Base-by-base conservation (phyloP, 1,139 yeast genomes). In the Hyphopichia burtonii region DNA sequence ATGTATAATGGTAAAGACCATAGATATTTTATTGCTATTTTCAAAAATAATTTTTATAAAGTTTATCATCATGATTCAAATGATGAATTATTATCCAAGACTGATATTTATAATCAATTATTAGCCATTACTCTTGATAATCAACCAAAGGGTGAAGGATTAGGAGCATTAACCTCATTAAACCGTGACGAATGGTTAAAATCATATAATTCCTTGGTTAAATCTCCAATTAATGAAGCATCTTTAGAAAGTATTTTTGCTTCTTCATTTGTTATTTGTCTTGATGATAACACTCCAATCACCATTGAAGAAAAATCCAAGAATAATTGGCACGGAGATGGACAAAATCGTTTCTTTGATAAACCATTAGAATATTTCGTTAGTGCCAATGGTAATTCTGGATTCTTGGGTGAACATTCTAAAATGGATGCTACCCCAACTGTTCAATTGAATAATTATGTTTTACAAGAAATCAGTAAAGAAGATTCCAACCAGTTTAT, bases 351-450 rank as follows among this genome's bases (percentile, higher is more conserved):
- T 59, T 93, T 79, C 73, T 91, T 78, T 65, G 98, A 93, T 72
- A 93, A 93, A 73, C 95, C 97, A 6, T 71, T 87, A 51, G 95
- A 93, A 70, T 85, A 88, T 61, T 79, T 90, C 51, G 80, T 93
- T 43, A 72, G 86, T 49, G 84, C 82, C 50, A 90, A 89, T 63
- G 96, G 96, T 48, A 76, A 82, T 52, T 87, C 96, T 17, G 98
- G 97, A 1, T 91, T 90, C 72, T 70, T 90, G 60, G 98, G 96
- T 48, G 99, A 93, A 69, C 99, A 93, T 71, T 89, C 97, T 28
- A 86, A 81, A 75, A 93, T 93, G 98, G 99, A 93, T 65, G 99
- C 98, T 49, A 89, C 97, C 17, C 96, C 97, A 56, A 93, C 96
- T 31, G 83, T 88, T 55, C 83, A 91, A 56, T 70, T 93, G 68